Evolutionary conservation across 257 asterid genomes (phyloP).

Genomic region (Solanum appendiculatum): DNA sequence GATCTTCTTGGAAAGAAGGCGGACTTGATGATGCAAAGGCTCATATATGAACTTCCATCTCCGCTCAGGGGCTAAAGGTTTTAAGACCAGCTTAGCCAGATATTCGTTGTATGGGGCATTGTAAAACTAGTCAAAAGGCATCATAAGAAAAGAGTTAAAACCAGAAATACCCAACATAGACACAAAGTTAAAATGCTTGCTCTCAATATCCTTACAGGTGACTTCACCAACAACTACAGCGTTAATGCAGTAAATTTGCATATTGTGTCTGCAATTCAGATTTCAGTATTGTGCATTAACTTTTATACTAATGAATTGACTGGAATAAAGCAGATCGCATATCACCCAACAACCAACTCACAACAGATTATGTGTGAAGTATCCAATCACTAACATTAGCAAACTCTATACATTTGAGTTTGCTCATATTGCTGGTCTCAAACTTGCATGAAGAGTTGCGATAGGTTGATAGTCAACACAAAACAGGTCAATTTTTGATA

Average conservation of each 20-base stretch:
- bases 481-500: not conserved
- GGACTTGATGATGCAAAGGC: slow-evolving; percentile 82
- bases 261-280: not conserved
- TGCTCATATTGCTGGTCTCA: not conserved
- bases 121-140: slow-evolving; percentile 38
- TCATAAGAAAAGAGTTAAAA: not conserved
- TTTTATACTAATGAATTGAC: not conserved
- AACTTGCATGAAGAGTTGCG: not conserved
- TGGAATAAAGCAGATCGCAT: not conserved
- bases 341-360: not conserved
- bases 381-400: not conserved
- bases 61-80: slow-evolving; percentile 76
- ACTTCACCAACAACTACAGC: not conserved
- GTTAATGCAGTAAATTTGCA: not conserved
- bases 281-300: not conserved
- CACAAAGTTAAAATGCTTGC: not conserved
- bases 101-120: slow-evolving; percentile 81
- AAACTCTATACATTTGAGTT: not conserved
- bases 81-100: slow-evolving; percentile 84
- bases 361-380: not conserved
- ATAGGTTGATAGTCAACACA: not conserved
- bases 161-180: not conserved
- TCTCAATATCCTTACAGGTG: not conserved
- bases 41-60: slow-evolving; percentile 82
- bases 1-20: slow-evolving; percentile 87